Base-by-base conservation (phyloP, 2,329 filamentous ascomycete species). In the Diaporthe sp. region DNA sequence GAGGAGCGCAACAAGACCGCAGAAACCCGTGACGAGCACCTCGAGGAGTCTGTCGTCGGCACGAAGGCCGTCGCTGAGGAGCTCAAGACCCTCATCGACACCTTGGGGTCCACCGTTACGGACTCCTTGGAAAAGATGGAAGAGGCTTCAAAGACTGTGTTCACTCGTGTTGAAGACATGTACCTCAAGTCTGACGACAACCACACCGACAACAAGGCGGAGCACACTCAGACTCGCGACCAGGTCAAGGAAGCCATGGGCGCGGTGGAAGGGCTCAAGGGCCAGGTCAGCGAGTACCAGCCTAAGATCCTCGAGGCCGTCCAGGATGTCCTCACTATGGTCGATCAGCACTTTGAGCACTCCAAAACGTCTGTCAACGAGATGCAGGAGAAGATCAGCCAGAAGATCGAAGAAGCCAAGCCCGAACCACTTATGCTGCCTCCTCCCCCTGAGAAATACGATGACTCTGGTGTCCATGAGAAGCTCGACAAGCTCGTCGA, bases 291-390 rank as follows among this genome's bases (percentile, higher is more conserved):
- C 12, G 95, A 98, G 82, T 93, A 94, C 78, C 94, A 98, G 79
- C 97, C 97, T 1, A 94, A 97, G 85, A 94, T 98, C 78, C 90
- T 98, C 75, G 93, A 96, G 72, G 91, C 94, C 0, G 91, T 99
- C 78, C 94, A 95, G 80, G 94, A 98, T 80, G 92, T 98, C n/a
- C 88, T 97, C 53, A 88, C 92, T 10, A 89, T 97, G 34, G 94
- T 98, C 73, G 93, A 92, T 34, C 91, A 97, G 82, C 96, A 98
- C 82, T 98, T 94, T 80, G 95, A 98, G 79, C 94, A 98, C 81
- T 94, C 95, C 20, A 95, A 96, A 84, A 89, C 90, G 60, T 90
- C 92, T 0, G 86, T 88, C 1, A 87, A 84, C 9, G 86, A 87
- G 4, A 86, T 93, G 34, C 86, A 91, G 78, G 87, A 90, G 76